phyloP scores from a whole-genome alignment of 495 filamentous ascomycete genomes.

The Penicillium psychrofluorescens region DNA sequence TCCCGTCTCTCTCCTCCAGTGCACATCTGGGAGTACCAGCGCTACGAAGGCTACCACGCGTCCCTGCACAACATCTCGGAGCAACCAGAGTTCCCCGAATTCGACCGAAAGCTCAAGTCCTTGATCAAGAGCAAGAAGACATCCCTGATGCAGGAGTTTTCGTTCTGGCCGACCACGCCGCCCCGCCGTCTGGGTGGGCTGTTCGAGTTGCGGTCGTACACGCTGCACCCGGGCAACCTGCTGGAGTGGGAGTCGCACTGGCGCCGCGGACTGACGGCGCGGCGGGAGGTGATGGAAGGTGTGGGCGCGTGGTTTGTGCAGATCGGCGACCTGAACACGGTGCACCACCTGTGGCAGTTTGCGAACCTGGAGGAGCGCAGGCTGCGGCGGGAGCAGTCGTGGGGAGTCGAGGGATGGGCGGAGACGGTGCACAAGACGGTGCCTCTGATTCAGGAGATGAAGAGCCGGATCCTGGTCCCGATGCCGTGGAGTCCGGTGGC shows the following conservation, averaged over 20 bases:
- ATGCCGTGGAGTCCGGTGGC: slow-evolving; percentile 95
- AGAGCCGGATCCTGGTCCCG: slow-evolving; percentile 85
- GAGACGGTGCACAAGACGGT: slow-evolving; percentile 99
- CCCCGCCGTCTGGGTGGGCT: slow-evolving; percentile 85
- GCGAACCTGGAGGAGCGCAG: slow-evolving; percentile 92
- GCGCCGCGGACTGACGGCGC: slow-evolving; percentile 83
- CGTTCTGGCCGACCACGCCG: slow-evolving; percentile 95
- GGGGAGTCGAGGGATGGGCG: slow-evolving; percentile 91
- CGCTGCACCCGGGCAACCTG: slow-evolving; percentile 87
- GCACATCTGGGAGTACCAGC: slow-evolving; percentile 99
- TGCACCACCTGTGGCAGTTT: slow-evolving; percentile 98
- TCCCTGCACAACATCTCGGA: slow-evolving; percentile 76
- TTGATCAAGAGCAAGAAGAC: slow-evolving; percentile 77
- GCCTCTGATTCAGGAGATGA: slow-evolving; percentile 92
- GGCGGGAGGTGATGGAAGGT: slow-evolving; percentile 95
- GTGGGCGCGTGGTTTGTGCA: slow-evolving; percentile 99
- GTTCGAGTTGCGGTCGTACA: slow-evolving; percentile 97
- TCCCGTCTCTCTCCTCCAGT: slow-evolving; percentile 34
- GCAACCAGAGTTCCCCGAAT: slow-evolving; percentile 73
- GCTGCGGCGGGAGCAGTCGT: slow-evolving; percentile 85
- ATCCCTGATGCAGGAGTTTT: slow-evolving; percentile 98
- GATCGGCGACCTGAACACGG: slow-evolving; percentile 94
- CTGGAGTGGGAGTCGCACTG: slow-evolving; percentile 99
- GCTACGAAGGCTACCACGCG: slow-evolving; percentile 90
- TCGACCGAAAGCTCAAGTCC: slow-evolving; percentile 71